Evolutionary conservation across 2,329 filamentous ascomycete species (phyloP).

Genomic region (Colletotrichum sp.): DNA sequence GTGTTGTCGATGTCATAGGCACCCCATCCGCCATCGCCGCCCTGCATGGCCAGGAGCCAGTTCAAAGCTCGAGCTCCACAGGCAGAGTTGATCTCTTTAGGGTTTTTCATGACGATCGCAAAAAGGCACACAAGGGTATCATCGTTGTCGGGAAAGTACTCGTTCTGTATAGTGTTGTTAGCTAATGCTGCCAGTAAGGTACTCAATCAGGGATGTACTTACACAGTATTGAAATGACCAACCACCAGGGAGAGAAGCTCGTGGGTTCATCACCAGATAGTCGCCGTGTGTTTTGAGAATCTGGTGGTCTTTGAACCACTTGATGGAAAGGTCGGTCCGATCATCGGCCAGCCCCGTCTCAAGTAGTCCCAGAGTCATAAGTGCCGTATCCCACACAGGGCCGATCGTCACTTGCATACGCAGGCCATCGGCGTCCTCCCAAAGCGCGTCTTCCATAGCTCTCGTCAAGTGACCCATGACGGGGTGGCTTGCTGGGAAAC

Average conservation of each 20-base stretch:
- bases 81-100: neutral
- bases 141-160: constrained; percentile 6
- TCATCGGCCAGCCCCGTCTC: neutral
- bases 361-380: neutral
- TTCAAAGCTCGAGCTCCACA: neutral
- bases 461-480: neutral
- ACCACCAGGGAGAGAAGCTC: neutral
- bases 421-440: neutral
- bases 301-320: constrained; percentile 5
- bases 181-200: neutral
- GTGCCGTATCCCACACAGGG: neutral
- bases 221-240: constrained; percentile 6
- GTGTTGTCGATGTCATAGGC: constrained; percentile 1
- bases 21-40: constrained; percentile 3
- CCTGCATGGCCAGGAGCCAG: neutral
- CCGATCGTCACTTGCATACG: constrained; percentile 2
- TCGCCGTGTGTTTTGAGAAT: constrained; percentile 1
- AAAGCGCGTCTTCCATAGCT: neutral
- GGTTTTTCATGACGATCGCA: neutral
- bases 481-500: neutral
- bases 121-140: neutral
- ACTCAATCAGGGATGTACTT: neutral
- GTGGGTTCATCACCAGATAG: neutral
- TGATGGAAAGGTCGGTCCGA: neutral
- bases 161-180: neutral